Percentiles rank a stretch among this genome's conserved stretches.
phyloP scores from a whole-genome alignment of 495 filamentous ascomycete species.

The Aspergillus egyptiacus region DNA sequence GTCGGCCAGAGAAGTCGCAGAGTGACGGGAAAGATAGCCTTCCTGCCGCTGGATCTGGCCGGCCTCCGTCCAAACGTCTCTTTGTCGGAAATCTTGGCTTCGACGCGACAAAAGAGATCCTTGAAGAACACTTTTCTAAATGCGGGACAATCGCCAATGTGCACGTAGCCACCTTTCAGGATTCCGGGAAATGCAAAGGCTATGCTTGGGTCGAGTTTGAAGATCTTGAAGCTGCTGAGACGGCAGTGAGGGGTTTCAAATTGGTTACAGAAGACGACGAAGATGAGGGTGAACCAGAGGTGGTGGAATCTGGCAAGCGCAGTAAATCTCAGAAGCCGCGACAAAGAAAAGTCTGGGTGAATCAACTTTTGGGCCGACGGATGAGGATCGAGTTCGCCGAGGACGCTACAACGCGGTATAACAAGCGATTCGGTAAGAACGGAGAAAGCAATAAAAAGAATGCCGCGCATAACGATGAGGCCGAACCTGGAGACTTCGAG shows the following conservation, averaged over 20 bases:
- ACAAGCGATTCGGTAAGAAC: slow-evolving; percentile 85
- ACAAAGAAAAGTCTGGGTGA: slow-evolving; percentile 73
- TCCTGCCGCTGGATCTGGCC: slow-evolving; percentile 36
- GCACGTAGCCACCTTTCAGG: slow-evolving; percentile 91
- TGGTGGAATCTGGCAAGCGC: slow-evolving; percentile 24
- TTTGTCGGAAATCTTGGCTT: slow-evolving; percentile 93
- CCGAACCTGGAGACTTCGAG: slow-evolving; percentile 14
- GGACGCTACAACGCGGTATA: slow-evolving; percentile 77
- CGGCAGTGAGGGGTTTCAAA: slow-evolving; percentile 77
- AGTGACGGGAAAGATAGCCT: slow-evolving; percentile 29
- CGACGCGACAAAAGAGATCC: slow-evolving; percentile 71
- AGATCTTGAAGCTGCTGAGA: slow-evolving; percentile 63
- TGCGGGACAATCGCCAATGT: slow-evolving; percentile 75
- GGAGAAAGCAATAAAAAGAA: slow-evolving; percentile 34
- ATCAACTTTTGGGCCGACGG: slow-evolving; percentile 66
- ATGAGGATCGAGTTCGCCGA: slow-evolving; percentile 91
- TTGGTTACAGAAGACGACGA: slow-evolving; percentile 57
- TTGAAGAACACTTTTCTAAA: slow-evolving; percentile 70
- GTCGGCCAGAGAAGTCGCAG: slow-evolving; percentile 58
- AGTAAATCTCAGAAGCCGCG: slow-evolving; percentile 51
- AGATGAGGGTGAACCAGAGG: slow-evolving; percentile 46
- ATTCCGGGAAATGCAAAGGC: slow-evolving; percentile 95
- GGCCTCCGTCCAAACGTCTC: slow-evolving; percentile 66
- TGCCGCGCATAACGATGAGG: slow-evolving; percentile 22
- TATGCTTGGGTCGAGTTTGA: slow-evolving; percentile 93